phyloP scores from a whole-genome alignment of 371 early-diverging fungal genomes.

The Mucor circinelloides region DNA sequence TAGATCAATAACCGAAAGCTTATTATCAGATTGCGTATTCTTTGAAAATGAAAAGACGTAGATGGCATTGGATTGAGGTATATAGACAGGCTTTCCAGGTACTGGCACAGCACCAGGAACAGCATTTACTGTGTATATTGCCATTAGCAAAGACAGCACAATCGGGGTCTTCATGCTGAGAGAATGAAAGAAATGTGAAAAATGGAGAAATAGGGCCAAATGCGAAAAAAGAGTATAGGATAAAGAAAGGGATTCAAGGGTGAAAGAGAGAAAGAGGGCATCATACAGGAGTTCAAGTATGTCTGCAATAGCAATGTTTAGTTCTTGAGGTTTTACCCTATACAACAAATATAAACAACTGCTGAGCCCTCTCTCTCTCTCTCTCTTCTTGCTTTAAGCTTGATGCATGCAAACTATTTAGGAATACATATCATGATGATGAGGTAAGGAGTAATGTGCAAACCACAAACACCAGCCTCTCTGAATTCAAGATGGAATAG shows the following conservation, averaged over 20 bases:
- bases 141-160: background rate
- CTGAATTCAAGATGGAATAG: background rate
- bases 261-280: background rate
- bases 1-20: slow-evolving; percentile 19
- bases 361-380: slow-evolving; percentile 10
- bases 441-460: background rate
- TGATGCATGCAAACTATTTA: background rate
- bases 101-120: slow-evolving; percentile 9
- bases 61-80: slow-evolving; percentile 16
- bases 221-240: background rate
- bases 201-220: background rate
- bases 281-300: slow-evolving; percentile 7
- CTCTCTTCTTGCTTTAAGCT: background rate
- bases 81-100: slow-evolving; percentile 25
- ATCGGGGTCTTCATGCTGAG: background rate
- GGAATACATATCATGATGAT: background rate
- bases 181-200: slow-evolving; percentile 1
- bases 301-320: background rate
- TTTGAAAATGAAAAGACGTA: slow-evolving; percentile 29
- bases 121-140: background rate
- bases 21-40: slow-evolving; percentile 19
- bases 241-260: background rate
- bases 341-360: slow-evolving; percentile 1
- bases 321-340: background rate
- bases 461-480: background rate